phyloP scores from a whole-genome alignment of 2,329 filamentous ascomycete genomes.

The Hypoxylon sp. region DNA sequence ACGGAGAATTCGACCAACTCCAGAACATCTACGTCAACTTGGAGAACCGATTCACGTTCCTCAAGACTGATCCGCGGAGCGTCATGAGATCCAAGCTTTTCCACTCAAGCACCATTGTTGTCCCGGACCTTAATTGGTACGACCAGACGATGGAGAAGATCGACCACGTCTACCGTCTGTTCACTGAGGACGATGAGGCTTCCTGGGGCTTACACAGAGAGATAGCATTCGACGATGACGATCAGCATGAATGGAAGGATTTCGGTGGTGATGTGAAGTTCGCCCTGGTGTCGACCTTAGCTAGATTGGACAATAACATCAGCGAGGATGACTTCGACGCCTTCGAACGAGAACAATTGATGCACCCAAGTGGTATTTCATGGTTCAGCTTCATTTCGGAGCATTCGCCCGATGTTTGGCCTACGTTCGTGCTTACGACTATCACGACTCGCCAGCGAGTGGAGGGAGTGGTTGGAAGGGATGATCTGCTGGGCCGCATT shows the following conservation, averaged over 20 bases:
- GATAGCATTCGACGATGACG: not conserved
- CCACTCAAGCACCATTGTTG: slow-evolving; percentile 1
- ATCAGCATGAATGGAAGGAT: slow-evolving; percentile 9
- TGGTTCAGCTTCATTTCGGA: slow-evolving; percentile 19
- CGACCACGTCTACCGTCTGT: not conserved
- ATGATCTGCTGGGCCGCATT: not conserved
- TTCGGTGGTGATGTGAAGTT: slow-evolving; percentile 8
- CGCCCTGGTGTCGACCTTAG: slow-evolving; percentile 16
- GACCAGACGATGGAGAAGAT: slow-evolving; percentile 6
- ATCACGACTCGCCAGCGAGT: not conserved
- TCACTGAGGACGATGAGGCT: not conserved
- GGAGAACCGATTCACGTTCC: not conserved
- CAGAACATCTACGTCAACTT: slow-evolving; percentile 20
- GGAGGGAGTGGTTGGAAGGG: not conserved
- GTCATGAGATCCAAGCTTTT: slow-evolving; percentile 4
- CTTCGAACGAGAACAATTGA: slow-evolving; percentile 18
- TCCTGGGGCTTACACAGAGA: not conserved
- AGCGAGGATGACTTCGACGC: not conserved
- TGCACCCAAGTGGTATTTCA: slow-evolving; percentile 22
- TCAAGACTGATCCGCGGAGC: not conserved
- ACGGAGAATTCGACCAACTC: not conserved
- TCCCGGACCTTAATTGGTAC: slow-evolving; percentile 6
- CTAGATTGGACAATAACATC: not conserved
- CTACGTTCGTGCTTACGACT: slow-evolving; percentile 8
- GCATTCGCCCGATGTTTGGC: slow-evolving; percentile 2